Base-by-base conservation (phyloP, 441 rosid species). In the Breynia disticha region DNA sequence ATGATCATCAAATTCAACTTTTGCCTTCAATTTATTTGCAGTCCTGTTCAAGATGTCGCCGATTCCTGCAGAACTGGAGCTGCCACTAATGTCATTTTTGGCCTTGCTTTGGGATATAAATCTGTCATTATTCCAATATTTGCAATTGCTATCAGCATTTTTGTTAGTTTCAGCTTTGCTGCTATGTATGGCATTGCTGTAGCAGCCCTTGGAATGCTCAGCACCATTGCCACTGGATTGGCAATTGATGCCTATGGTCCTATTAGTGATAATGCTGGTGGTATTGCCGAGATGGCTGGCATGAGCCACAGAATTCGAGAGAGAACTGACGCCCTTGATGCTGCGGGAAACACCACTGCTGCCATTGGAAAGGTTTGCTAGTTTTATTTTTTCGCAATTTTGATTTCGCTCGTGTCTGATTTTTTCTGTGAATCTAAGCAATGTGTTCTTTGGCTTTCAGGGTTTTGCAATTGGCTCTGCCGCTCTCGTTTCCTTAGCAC, bases 241-340 rank as follows among this genome's bases (percentile, higher is more conserved):
- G 80, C 84, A 1, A 85, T 85, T n/a, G 95, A 82, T 65, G 95
- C 95, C 13, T 82, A 85, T 19, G 94, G 95, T 58, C 87, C 95
- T 46, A 82, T 85, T 41, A 82, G 95, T 46, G 95, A 74, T 62
- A 85, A 75, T 67, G 90, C 90, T 21, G 95, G 90, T 37, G 95
- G 95, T 13, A 85, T 85, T 44, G 89, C 89, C 1, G 89, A 85
- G 68, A 85, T 82, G 94, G 87, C 85, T 0, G 78, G 94, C 49
- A 85, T 85, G 95, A 80, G 85, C 73, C 87, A 77, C 69, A 68
- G 66, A 63, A 79, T 85, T 32, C 81, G 82, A 0, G 90, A 85
- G 63, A 70, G 85, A 52, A 85, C 85, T 4, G 87, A 80, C 64
- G 95, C 90, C 50, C 67, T 85, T 51, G 94, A 84, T 63, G 86